Evolutionary conservation across 805 yeast genomes (phyloP), one percentile per base, ranked within the genome.

Genomic region (Ogataea pini): DNA sequence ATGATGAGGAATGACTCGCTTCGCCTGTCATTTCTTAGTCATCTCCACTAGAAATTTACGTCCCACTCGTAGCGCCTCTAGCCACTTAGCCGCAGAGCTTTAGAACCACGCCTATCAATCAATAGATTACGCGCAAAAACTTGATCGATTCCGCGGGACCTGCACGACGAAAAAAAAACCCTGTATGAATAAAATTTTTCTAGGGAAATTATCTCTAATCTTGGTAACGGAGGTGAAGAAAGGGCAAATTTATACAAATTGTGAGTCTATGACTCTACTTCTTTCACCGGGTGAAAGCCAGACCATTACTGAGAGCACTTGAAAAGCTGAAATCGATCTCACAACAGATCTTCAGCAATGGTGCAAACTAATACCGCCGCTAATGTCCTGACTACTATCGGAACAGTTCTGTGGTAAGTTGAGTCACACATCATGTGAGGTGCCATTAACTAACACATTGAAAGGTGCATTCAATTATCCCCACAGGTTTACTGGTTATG

Each of bases 321-420:
- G n/a, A n/a, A n/a, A n/a, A n/a, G n/a, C n/a, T n/a, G n/a, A n/a
- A n/a, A n/a, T n/a, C n/a, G n/a, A n/a, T n/a, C n/a, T n/a, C n/a
- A n/a, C n/a, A n/a, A n/a, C n/a, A n/a, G n/a, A n/a, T 22, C 25
- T 22, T 22, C 25, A 7, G 28, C 14, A 33, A 60, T 60, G 64
- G 46, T 55, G 5, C 32, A 51, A n/a, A 34, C 49, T 1, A 52
- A 52, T 29, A 53, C 74, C 3, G 87, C 86, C 1, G 79, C 89
- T 12, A 89, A 87, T 42, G 87, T 86, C 1, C 73, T 89, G 48
- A 95, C 90, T 3, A 91, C 96, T 8, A 75, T 88, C 3, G 98
- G 97, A 2, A 92, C 98, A 0, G 84, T 92, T 1, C 73, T 88
- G 47, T 92, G 97, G 97, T 55, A 34, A 29, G 59, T 49, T 5